Evolutionary conservation across 805 yeast genomes (phyloP), one percentile per base, ranked within the genome.

Genomic region (Lipomyces oligophaga): DNA sequence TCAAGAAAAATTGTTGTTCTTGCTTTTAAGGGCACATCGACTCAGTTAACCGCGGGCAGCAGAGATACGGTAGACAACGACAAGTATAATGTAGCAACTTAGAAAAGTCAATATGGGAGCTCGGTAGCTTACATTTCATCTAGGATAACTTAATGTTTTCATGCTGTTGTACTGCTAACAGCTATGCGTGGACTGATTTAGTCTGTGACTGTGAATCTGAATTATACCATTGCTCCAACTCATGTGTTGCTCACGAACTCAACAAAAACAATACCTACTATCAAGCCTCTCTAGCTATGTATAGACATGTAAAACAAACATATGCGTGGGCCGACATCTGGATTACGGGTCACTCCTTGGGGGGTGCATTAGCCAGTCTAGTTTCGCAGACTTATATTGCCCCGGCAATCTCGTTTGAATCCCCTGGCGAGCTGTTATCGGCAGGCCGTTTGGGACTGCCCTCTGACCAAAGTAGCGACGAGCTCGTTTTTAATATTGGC

Each of bases 341-440:
- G 97, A 73, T 85, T 6, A 84, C 95, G 0, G 98, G 98, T 1
- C 98, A 93, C 63, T 89, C 97, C 0, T 69, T 93, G 26, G 98
- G 97, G 1, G 98, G 97, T 0, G 78, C 96, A 0, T 68, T 93
- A 33, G 80, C 93, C 2, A 73, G 85, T 16, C 69, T 93, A 41
- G 63, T 90, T 37, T 97, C 94, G 0, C 74, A 97, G 45, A 89
- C 97, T 0, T 88, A 73, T 67, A 97, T 97, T 1, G 63, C 85
- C 13, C 97, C 98, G 0, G 87, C 77, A 0, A 95, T 93, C 0
- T 78, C 95, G 1, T 88, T 83, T 63, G 95, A 90, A 66, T 86
- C 97, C 0, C 97, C 97, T 0, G 96, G 96, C 3, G 98, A 93
- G 58, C 67, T 78, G 61, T 68, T 93, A 46, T 93, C 98, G 1